A percentile compares a stretch with the other conserved stretches of the same genome.
Conservation (phyloP, 1,284 basidiomycete species). For the Pholiota adiposa region DNA sequence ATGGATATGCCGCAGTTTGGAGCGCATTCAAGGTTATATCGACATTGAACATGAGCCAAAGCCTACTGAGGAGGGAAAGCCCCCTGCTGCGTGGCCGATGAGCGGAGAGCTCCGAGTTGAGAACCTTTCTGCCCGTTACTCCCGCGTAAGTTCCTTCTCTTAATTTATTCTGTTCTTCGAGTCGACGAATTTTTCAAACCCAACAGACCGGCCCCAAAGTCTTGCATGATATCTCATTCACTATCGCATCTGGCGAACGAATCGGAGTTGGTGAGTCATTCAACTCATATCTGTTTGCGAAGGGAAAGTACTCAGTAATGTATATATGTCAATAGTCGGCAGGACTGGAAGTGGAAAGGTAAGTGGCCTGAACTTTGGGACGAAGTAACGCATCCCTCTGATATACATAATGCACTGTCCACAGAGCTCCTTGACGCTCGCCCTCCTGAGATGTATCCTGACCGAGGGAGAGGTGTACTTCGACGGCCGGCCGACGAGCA, state of each 20-base stretch:
- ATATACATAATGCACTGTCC: slow-evolving; percentile 31
- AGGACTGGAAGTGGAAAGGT: slow-evolving; percentile 24
- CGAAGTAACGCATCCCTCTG: too few species aligned
- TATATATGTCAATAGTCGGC: not conserved
- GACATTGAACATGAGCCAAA: slow-evolving; percentile 74
- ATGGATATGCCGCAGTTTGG: slow-evolving; percentile 51
- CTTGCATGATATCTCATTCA: slow-evolving; percentile 58
- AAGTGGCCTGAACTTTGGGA: too few species aligned
- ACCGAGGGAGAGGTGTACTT: slow-evolving; percentile 62
- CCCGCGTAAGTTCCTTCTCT: slow-evolving; percentile 30
- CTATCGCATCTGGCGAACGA: slow-evolving; percentile 60
- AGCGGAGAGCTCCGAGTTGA: slow-evolving; percentile 72
- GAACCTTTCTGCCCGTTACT: slow-evolving; percentile 61
- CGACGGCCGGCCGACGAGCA: slow-evolving; percentile 48
- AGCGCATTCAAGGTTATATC: slow-evolving; percentile 76
- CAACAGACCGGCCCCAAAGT: slow-evolving; percentile 47
- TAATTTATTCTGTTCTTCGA: not conserved
- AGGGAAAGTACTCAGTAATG: not conserved
- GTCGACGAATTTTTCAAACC: too few species aligned
- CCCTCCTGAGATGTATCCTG: slow-evolving; percentile 58
- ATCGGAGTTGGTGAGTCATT: slow-evolving; percentile 41
- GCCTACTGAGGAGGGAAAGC: slow-evolving; percentile 49
- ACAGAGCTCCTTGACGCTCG: slow-evolving; percentile 54
- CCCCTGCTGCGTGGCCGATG: slow-evolving; percentile 65
- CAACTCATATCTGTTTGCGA: not conserved